Percentiles rank a stretch among this genome's conserved stretches.
phyloP scores from a whole-genome alignment of 176 grass and related monocot species.

The Hsuehochloa calcarea region DNA sequence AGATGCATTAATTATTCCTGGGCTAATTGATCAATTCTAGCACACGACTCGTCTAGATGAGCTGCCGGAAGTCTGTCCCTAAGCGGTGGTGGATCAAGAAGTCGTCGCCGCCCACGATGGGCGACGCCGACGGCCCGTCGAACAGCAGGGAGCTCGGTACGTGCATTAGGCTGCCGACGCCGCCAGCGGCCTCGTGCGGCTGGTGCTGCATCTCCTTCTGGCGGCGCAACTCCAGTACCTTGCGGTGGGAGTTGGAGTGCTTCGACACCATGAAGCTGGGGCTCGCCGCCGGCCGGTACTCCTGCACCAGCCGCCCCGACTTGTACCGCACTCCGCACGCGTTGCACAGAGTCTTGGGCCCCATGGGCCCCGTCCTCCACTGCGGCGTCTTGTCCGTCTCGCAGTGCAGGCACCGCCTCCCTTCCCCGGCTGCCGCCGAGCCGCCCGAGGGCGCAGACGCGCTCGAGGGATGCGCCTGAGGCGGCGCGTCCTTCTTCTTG shows the following conservation, averaged over 20 bases:
- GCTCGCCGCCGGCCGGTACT: slow-evolving; percentile 91
- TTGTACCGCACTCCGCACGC: slow-evolving; percentile 94
- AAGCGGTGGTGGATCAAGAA: slow-evolving; percentile 73
- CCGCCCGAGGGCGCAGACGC: not conserved
- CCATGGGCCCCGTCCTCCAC: slow-evolving; percentile 93
- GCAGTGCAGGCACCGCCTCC: slow-evolving; percentile 83
- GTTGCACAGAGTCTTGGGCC: slow-evolving; percentile 98
- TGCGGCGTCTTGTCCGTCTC: slow-evolving; percentile 96
- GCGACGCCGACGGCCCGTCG: slow-evolving; percentile 21
- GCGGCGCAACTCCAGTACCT: slow-evolving; percentile 86
- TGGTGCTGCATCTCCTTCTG: slow-evolving; percentile 63
- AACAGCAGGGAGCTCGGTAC: slow-evolving; percentile 36
- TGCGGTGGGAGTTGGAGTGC: slow-evolving; percentile 98
- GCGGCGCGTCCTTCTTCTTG: slow-evolving; percentile 59
- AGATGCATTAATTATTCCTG: slow-evolving; percentile 63
- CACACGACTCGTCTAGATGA: slow-evolving; percentile 56
- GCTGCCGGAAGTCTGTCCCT: slow-evolving; percentile 56
- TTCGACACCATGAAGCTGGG: slow-evolving; percentile 71
- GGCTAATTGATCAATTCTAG: slow-evolving; percentile 48
- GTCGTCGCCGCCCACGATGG: slow-evolving; percentile 37
- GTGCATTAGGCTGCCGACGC: slow-evolving; percentile 24
- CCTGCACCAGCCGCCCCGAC: slow-evolving; percentile 85
- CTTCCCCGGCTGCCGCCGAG: slow-evolving; percentile 27
- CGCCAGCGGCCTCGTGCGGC: not conserved
- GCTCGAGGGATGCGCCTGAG: not conserved